Percentiles rank a stretch among this genome's conserved stretches.
These are phyloP conservation scores for Cordyceps cicadae DNA, from an alignment of 2,329 filamentous ascomycete genomes.

Conservation along the genomic window DNA sequence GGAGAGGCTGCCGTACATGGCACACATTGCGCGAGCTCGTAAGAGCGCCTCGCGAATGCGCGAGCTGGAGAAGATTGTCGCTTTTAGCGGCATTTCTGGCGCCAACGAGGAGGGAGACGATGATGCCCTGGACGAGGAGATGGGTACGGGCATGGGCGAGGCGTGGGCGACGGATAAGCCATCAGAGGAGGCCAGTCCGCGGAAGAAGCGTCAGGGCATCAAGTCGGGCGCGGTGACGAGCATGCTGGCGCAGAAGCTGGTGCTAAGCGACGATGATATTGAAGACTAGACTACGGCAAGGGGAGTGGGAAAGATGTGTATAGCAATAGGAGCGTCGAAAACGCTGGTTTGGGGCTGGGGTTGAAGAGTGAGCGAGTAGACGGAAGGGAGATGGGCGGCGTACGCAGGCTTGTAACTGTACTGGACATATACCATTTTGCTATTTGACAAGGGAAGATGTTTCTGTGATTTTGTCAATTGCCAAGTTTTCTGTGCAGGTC, in stretches of 20 bases:
- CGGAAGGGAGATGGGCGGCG: background rate
- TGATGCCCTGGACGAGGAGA: slow-evolving; percentile 25
- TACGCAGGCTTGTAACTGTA: slow-evolving; percentile 1
- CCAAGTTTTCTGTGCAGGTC: background rate
- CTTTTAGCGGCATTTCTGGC: slow-evolving; percentile 52
- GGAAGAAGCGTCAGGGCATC: slow-evolving; percentile 37
- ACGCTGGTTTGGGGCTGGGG: background rate
- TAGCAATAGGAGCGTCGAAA: background rate
- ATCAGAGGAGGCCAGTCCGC: slow-evolving; percentile 43
- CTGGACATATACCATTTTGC: slow-evolving; percentile 11
- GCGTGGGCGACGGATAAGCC: slow-evolving; percentile 56
- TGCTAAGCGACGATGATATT: slow-evolving; percentile 78
- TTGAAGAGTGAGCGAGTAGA: background rate
- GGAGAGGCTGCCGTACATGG: slow-evolving; percentile 80
- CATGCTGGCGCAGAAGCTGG: slow-evolving; percentile 54
- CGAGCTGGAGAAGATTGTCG: slow-evolving; percentile 60
- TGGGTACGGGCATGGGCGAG: slow-evolving; percentile 28
- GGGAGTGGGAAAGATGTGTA: background rate
- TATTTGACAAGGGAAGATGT: background rate
- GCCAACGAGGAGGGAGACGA: slow-evolving; percentile 40
- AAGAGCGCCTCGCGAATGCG: slow-evolving; percentile 34
- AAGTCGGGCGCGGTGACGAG: slow-evolving; percentile 29
- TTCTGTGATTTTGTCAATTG: background rate
- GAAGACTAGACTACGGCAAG: slow-evolving; percentile 45
- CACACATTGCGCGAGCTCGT: slow-evolving; percentile 49